Base-by-base conservation (phyloP, 305 asterid genomes). In the Solanum hybrid region DNA sequence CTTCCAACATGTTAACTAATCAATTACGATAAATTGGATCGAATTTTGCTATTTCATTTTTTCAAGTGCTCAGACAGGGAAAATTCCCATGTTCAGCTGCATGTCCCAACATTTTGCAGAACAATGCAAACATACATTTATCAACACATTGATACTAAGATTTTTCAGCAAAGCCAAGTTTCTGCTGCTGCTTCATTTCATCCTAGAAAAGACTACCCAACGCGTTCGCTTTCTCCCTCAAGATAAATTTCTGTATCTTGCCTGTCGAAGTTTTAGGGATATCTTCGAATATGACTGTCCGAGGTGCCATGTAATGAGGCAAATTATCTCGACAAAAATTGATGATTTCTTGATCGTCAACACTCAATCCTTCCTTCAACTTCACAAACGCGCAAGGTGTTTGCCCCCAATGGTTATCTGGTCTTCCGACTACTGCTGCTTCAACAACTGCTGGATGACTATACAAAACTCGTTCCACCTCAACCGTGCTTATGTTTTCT, bases 291-390 rank as follows among this genome's bases (percentile, higher is more conserved):
- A 97, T 87, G 26, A 97, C 93, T 2, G 95, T 96, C 90, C 92
- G 89, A 3, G 99, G 99, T 15, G 97, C 98, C 99, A 97, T 97
- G 70, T 96, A 97, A 91, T 94, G 99, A 33, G 99, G 97, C 91
- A 97, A 90, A 82, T 90, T 93, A 38, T 93, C 95, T 89, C 97
- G 90, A 73, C 99, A 96, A 27, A 94, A 96, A 38, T 90, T 79
- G 32, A 95, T 95, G 26, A 95, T 91, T 82, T 95, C 98, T 51
- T 90, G 84, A 87, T 92, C 75, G 37, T 87, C 91, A 38, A 89
- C 89, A 26, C 89, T 92, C 89, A 87, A 92, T 31, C 98, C 98
- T 13, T 96, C 98, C 91, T 96, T 96, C 93, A 96, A 75, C 95
- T 95, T 95, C 87, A 96, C 98, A 88, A 96, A 97, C 6, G 99